Evolutionary conservation across 1,139 yeast genomes (phyloP), one percentile per base, ranked within the genome.

Genomic region (Zygoascus hellenicus): DNA sequence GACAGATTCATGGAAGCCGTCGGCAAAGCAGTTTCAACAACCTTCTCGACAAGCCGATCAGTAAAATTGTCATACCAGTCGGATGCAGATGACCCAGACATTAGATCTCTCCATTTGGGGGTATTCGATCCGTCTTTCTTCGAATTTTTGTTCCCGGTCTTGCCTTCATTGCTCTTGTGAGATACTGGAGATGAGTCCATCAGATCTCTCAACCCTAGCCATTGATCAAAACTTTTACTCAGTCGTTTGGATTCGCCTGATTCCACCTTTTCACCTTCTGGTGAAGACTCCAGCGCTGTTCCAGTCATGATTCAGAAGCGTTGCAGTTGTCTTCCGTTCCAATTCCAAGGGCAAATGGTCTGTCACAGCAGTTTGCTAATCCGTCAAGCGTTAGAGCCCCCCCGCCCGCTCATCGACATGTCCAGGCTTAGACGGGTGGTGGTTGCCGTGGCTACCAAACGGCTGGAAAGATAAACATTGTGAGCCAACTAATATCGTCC

Each of bases 11-110:
- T 70, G 2, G 79, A 49, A 9, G 82, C 72, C 4, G 83, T 74
- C 0, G 95, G 94, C 32, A 86, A 68, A 4, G 89, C 81, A 80
- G 85, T 79, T 28, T 78, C 70, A 2, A 86, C 69, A 36, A 85
- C 69, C 57, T 79, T 76, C 58, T 86, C 95, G 56, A 86, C 74
- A 45, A 87, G 64, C 51, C 80, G 81, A 57, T 87, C 95, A 0
- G 85, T 75, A 46, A 57, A 38, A 26, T 39, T 49, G 16, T 38
- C 40, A 31, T 37, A 32, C 46, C 46, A 43, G 15, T 43, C 46
- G 5, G 46, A 29, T 30, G 45, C 42, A n/a, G 35, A 29, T 6
- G 45, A 45, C 17, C 36, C 26, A 10, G 40, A 19, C 40, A 39
- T 17, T n/a, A 34, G 26, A 14, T 45, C 43, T 29, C 34, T 38